Conservation (phyloP, 2,329 filamentous ascomycete species). For the Ophiostoma novo-ulmi region DNA sequence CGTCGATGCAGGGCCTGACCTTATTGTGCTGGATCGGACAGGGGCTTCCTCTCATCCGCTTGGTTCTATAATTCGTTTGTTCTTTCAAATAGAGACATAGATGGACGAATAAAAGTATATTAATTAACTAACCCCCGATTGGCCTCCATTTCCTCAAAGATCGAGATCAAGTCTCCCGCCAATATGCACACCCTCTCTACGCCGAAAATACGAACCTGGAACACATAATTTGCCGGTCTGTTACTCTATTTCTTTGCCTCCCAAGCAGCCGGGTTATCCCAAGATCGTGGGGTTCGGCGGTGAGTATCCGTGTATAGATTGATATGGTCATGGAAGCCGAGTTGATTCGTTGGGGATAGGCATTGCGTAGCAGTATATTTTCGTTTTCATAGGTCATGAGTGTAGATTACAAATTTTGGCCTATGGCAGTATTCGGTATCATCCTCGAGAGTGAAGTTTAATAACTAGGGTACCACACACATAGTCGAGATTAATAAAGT, state of each 20-base stretch:
- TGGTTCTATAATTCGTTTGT: neutral
- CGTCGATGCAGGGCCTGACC: neutral
- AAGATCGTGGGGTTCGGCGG: constrained; percentile 3
- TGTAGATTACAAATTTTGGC: too few relatives aligned
- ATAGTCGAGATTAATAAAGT: too few relatives aligned
- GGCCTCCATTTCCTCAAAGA: neutral
- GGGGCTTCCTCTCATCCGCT: neutral
- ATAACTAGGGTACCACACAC: too few relatives aligned
- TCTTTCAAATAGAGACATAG: neutral
- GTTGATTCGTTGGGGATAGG: neutral
- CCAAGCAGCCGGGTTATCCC: neutral
- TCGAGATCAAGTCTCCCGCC: neutral
- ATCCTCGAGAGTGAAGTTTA: too few relatives aligned
- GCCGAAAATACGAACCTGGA: neutral
- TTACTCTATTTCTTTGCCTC: neutral
- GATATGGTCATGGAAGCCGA: neutral
- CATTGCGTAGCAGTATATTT: neutral
- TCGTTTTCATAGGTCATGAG: neutral
- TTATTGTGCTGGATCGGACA: constrained; percentile 5
- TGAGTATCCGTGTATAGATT: neutral
- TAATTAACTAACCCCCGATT: neutral
- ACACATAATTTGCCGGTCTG: neutral
- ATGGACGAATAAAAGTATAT: neutral
- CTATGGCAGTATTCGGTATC: too few relatives aligned
- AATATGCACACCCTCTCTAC: neutral